These are phyloP conservation scores for Beta vulgaris DNA, from an alignment of 148 eudicot species.

Conservation along the genomic window DNA sequence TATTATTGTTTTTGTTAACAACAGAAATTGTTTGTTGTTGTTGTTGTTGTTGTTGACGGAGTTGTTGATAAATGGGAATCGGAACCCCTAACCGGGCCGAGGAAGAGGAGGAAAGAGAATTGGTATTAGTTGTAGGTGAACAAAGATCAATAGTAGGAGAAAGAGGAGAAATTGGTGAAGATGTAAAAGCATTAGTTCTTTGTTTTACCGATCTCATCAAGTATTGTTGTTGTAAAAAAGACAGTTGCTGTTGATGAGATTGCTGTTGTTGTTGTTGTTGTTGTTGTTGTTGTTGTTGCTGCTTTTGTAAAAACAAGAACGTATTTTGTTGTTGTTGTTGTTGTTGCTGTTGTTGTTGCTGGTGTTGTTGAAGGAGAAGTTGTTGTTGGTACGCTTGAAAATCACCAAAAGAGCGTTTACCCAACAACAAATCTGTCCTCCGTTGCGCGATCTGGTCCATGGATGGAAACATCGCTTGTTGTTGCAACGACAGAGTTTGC, in stretches of 20 bases:
- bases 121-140: constrained; percentile 26
- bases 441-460: constrained; percentile 47
- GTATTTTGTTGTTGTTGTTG: constrained; percentile 23
- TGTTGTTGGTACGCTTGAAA: constrained; percentile 51
- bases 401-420: constrained; percentile 71
- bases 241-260: neutral
- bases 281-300: constrained; percentile 33
- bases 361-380: constrained; percentile 2
- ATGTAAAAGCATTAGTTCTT: constrained; percentile 36
- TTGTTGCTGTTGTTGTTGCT: constrained; percentile 23
- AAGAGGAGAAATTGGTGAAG: constrained; percentile 43
- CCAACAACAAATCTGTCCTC: constrained; percentile 41
- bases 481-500: neutral
- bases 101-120: constrained; percentile 12
- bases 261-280: constrained; percentile 15
- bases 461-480: constrained; percentile 26
- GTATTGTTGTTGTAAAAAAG: constrained; percentile 23
- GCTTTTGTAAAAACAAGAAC: constrained; percentile 24
- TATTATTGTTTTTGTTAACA: neutral
- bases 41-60: constrained; percentile 27
- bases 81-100: constrained; percentile 51
- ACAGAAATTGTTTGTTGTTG: neutral
- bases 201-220: constrained; percentile 59
- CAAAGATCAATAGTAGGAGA: constrained; percentile 36
- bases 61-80: constrained; percentile 43